A percentile compares a stretch with the other conserved stretches of the same genome.
Evolutionary conservation across 129 eudicot species (phyloP).

Genomic region (Arctium lappa): DNA sequence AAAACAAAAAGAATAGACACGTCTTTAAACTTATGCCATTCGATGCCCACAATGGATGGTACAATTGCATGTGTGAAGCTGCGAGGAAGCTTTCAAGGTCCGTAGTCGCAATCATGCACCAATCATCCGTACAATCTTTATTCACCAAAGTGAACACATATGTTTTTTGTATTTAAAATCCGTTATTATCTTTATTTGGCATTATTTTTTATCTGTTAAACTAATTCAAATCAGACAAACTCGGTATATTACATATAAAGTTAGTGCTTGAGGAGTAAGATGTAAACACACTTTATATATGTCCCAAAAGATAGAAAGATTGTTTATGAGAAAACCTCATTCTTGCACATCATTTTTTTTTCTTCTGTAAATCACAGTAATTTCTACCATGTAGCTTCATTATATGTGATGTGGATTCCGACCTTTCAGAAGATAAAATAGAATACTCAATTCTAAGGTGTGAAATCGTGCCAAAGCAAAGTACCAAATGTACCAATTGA

Average conservation of each 20-base stretch:
- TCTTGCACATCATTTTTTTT: neutral
- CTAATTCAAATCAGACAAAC: neutral
- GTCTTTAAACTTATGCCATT: slow-evolving; percentile 17
- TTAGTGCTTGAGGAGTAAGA: neutral
- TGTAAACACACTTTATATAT: neutral
- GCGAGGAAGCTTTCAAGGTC: slow-evolving; percentile 24
- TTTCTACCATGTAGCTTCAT: neutral
- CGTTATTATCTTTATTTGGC: neutral
- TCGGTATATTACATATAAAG: neutral
- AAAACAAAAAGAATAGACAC: slow-evolving; percentile 11
- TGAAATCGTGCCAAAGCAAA: neutral
- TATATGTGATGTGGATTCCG: neutral
- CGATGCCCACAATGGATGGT: slow-evolving; percentile 15
- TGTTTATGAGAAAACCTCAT: neutral
- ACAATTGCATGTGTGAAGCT: slow-evolving; percentile 17
- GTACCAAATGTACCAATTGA: neutral
- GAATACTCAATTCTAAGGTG: neutral
- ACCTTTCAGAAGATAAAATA: neutral
- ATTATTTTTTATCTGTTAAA: neutral
- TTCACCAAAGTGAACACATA: slow-evolving; percentile 12
- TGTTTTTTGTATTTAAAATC: slow-evolving; percentile 7
- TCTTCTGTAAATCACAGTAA: neutral
- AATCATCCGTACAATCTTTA: slow-evolving; percentile 16
- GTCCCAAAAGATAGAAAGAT: neutral
- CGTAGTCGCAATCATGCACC: slow-evolving; percentile 15